Base-by-base conservation (phyloP, 108 stramenopile species). In the Asterionellopsis glacialis region DNA sequence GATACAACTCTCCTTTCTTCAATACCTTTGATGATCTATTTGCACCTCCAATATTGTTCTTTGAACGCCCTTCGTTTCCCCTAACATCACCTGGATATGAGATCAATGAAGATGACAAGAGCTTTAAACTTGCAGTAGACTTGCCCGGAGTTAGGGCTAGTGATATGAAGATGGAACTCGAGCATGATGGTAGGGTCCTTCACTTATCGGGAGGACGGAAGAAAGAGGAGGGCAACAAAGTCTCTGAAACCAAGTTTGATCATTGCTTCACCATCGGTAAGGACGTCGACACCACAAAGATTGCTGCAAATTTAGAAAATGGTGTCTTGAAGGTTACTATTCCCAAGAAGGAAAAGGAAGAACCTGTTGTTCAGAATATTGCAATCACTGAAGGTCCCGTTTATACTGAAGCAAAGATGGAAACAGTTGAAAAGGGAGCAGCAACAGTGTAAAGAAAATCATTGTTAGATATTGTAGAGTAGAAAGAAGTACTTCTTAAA, bases 61-160 rank as follows among this genome's bases (percentile, higher is more conserved):
- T 33, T 2, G 19, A 21, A 48, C 47, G 47, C 16, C 47, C 21
- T 48, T 4, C 19, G 16, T 48, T 48, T 21, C 47, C 19, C 47
- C 47, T 16, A 1, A 19, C 72, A 19, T 67, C 68, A 49, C 84
- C 78, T 38, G 70, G 77, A 41, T 85, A 77, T 41, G 79, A 85
- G 58, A 57, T 85, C 52, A 65, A 63, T 38, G 84, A 85, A 66
- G 70, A 81, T 44, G 79, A 80, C 0, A 77, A 77, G 53, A 67
- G 66, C 41, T 85, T 79, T 59, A 70, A 74, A 24, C 61, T 85
- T 6, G 51, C 75, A 21, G 65, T 85, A 15, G 84, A 85, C 54
- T 78, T 85, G n/a, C 84, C 84, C 0, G 84, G 84, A 19, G 76
- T 85, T 40, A 74, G 69, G 56, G 22, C 70, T 2, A 62, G 76